Evolutionary conservation across 352 stramenopile species (phyloP).

Genomic region (Pythium angustatum): DNA sequence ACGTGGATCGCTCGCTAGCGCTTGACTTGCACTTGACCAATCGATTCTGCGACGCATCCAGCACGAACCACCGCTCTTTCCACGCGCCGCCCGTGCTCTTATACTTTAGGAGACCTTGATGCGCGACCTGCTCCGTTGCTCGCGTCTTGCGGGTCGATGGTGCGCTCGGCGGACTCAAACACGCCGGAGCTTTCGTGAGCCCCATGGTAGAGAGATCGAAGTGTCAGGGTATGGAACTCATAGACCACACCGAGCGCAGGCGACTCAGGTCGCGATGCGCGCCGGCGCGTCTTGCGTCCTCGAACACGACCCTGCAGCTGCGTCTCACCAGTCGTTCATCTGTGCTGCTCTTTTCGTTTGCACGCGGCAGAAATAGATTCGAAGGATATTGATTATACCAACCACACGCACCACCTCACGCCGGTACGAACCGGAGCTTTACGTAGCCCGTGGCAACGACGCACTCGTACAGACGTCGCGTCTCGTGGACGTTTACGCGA

Average conservation of each 20-base stretch:
- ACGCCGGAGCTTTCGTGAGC: not conserved
- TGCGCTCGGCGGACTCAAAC: no score
- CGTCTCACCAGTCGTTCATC: not conserved
- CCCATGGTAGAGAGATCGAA: not conserved
- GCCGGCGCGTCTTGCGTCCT: conserved; percentile 12
- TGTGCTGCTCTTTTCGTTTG: no score
- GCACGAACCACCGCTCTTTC: conserved; percentile 75
- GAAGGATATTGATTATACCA: not conserved
- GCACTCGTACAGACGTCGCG: conserved; percentile 20
- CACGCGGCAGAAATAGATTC: not conserved
- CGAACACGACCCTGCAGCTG: not conserved
- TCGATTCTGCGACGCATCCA: conserved; percentile 43
- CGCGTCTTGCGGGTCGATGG: no score
- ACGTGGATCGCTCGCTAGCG: not conserved
- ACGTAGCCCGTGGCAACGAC: conserved; percentile 10
- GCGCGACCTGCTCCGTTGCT: conserved; percentile 25
- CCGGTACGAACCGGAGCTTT: conserved; percentile 7
- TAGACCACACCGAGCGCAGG: not conserved
- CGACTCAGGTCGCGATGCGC: not conserved
- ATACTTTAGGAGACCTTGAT: conserved; percentile 59
- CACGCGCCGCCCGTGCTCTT: conserved; percentile 42
- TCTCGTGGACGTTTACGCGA: conserved; percentile 8
- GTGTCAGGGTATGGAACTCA: not conserved
- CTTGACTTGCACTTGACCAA: conserved; percentile 50
- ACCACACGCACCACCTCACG: not conserved